Evolutionary conservation across 2,329 filamentous ascomycete genomes (phyloP), one percentile per base, ranked within the genome.

Genomic region (Westerdykella sp.): DNA sequence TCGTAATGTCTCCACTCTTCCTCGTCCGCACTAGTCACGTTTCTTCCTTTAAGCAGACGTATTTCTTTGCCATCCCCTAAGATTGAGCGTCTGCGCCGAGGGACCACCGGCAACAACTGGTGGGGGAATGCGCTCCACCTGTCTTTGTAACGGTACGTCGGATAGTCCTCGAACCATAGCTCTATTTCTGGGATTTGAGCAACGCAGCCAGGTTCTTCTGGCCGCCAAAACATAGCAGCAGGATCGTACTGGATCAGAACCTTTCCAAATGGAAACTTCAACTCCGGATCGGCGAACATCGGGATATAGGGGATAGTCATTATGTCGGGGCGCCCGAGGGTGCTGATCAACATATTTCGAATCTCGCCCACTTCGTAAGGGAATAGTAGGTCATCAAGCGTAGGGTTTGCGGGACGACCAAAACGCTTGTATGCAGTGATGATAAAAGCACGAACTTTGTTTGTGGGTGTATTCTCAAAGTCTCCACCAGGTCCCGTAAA

Each of bases 191-290:
- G 25, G n/a, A 42, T 21, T 39, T 45, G 43, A 18, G 10, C 31
- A 34, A 6, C 23, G n/a, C 40, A 42, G 34, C 22, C 30, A 14
- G 11, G 18, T 12, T 37, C 22, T 39, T 0, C 36, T 32, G 32
- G 34, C 3, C 34, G n/a, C 14, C 14, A 7, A 14, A 32, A 42
- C 21, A 9, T 21, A 11, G 13, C n/a, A n/a, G 16, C 22, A 22
- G 44, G 44, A 25, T 47, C 44, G 32, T 47, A 47, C 37, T 44
- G 41, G 12, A 47, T 35, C 4, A 47, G 22, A 34, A 34, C 32
- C 32, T 34, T 34, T 34, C 32, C 32, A n/a, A 34, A 34, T n/a
- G 32, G 32, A 13, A 6, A 34, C 5, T 14, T 13, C n/a, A 34
- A 34, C 5, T n/a, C 16, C 6, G 32, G 32, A 13, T 34, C 32